Evolutionary conservation across 805 yeast genomes (phyloP), one percentile per base, ranked within the genome.

Genomic region (Saccharomycopsis fermentans): DNA sequence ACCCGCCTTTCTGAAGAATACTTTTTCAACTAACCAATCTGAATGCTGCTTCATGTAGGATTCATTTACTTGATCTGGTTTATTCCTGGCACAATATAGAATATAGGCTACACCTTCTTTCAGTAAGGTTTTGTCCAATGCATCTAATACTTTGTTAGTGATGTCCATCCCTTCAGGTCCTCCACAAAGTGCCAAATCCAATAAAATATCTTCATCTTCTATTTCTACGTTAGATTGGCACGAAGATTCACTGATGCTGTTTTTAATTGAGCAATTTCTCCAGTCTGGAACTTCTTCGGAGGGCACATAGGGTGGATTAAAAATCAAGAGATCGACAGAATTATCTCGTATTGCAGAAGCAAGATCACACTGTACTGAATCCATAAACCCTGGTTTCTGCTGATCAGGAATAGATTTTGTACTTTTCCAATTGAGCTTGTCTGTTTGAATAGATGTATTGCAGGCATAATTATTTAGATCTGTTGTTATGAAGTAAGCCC

Each of bases 271-370:
- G 17, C 6, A 29, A 26, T 17, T 35, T 21, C 26, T 29, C 32
- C 56, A 63, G 66, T 43, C 26, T 0, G 98, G 97, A 0, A 89
- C 86, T 0, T 66, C 67, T 59, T 83, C 90, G 1, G 92, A 88
- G 0, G 99, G 99, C 1, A 94, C 99, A 68, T 94, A 94, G 0
- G 99, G 99, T 0, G 99, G 99, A 67, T 94, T 94, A 71, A 94
- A 94, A 0, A 94, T 75, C 24, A 94, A 72, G 0, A 92, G 59
- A 66, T 94, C 98, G 1, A 90, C 77, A 4, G 71, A 55, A 1
- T 75, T 64, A 0, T 67, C 66, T 12, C 78, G 68, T 9, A 90
- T 62, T 2, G 81, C 75, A 9, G 77, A 65, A 0, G 86, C 78
- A 34, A 90, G 70, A 65, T 80, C 80, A 68, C 83, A 77, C 60